Percentiles rank a stretch among this genome's conserved stretches.
These are phyloP conservation scores for Gossypium gossypioides DNA, from an alignment of 441 rosid genomes.

Conservation along the genomic window DNA sequence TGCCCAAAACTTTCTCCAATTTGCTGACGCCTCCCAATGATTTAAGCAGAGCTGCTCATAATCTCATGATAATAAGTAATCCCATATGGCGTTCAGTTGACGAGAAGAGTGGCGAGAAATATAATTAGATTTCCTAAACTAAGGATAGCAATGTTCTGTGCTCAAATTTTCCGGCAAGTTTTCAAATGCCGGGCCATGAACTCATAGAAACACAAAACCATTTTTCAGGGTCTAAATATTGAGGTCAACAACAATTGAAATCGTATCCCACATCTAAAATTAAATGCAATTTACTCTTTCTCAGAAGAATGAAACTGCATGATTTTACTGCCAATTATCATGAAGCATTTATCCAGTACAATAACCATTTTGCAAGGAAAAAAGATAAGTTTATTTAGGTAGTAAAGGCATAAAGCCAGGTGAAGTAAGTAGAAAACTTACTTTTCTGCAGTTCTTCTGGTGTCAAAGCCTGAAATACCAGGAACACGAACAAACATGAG, in stretches of 20 bases:
- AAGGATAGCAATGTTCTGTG: not conserved
- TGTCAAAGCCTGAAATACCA: conserved; percentile 50
- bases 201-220: not conserved
- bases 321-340: not conserved
- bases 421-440: conserved; percentile 22
- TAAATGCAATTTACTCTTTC: not conserved
- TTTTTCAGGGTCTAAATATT: not conserved
- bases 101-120: not conserved
- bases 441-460: conserved; percentile 83
- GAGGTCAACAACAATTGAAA: not conserved
- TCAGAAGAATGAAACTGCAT: not conserved
- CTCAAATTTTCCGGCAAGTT: not conserved
- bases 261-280: not conserved
- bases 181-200: not conserved
- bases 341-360: not conserved
- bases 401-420: not conserved
- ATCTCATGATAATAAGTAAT: conserved; percentile 3
- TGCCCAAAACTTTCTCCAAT: conserved; percentile 51
- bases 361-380: not conserved
- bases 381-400: not conserved
- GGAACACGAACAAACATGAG: conserved; percentile 20
- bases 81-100: not conserved
- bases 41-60: conserved; percentile 46
- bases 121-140: not conserved
- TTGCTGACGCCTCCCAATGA: conserved; percentile 59